Evolutionary conservation across 2,329 filamentous ascomycete species (phyloP), one percentile per base, ranked within the genome.

Genomic region (Fusarium incarnatum): DNA sequence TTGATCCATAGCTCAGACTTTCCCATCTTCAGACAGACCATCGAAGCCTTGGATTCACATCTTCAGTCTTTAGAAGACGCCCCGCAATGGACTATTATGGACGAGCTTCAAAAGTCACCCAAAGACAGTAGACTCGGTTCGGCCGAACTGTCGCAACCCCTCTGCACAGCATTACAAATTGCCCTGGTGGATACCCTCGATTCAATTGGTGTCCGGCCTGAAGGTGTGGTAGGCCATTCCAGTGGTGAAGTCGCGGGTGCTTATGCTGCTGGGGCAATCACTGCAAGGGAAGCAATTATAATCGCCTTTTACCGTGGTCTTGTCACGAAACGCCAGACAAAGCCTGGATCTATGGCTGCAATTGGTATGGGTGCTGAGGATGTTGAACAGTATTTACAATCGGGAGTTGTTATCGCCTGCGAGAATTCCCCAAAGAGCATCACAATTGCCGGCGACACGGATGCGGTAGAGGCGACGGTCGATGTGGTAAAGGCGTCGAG

Each of bases 341-440:
- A 61, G 25, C 18, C 30, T 20, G 58, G 53, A 4, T 23, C 53
- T 6, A 61, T 61, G 58, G 45, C 45, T 37, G 58, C 58, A 1
- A 44, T 61, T 20, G 53, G 58, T 3, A 42, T 58, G n/a, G 53
- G 44, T 1, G 8, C 34, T 1, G n/a, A 48, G 0, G 37, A 23
- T n/a, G 25, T 37, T n/a, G 30, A 34, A 16, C 8, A 25, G 15
- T 48, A 47, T 4, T 3, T 58, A 2, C 34, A 49, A 5, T 45
- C 45, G 4, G 53, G 45, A 2, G 58, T 58, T 27, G 53, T 58
- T 3, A 28, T 61, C 10, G 57, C 57, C 1, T 60, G 57, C 1
- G 57, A 60, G 3, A 60, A 60, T 22, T 60, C 57, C 8, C 57
- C 57, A 3, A 37, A 22, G 13, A 60, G 44, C 7, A 27, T 48